Evolutionary conservation across 805 yeast genomes (phyloP).

Genomic region (Saccharomyces paradoxus): DNA sequence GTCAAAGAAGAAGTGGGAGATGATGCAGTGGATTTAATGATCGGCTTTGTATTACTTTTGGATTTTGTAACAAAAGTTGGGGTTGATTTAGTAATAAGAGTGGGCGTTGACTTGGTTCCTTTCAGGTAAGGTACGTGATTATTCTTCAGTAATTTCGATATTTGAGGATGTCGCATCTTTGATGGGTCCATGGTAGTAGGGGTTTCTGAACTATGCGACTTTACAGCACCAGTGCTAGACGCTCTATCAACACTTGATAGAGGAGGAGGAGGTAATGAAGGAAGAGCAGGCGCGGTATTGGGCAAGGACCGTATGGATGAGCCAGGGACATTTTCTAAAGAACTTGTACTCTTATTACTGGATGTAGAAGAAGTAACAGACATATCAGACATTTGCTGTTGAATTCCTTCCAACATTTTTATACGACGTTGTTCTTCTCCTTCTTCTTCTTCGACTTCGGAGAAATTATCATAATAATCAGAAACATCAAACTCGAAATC

Average conservation of each 20-base stretch:
- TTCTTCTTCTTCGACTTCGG: background rate
- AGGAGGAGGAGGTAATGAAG: background rate
- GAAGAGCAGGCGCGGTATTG: background rate
- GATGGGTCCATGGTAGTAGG: constrained; percentile 2
- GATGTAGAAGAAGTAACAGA: background rate
- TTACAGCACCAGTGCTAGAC: background rate
- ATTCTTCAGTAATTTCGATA: background rate
- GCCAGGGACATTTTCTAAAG: background rate
- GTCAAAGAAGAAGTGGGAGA: constrained; percentile 2
- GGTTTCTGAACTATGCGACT: constrained; percentile 5
- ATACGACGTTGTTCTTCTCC: background rate
- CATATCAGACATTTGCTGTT: constrained; percentile 2
- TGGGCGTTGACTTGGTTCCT: constrained; percentile 16
- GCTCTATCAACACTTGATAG: background rate
- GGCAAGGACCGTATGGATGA: background rate
- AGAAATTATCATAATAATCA: constrained; percentile 4
- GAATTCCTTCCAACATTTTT: background rate
- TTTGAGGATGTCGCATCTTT: background rate
- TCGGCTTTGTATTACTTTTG: background rate
- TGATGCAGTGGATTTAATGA: constrained; percentile 1
- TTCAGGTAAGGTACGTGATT: constrained; percentile 3
- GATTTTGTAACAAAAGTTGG: constrained; percentile 1
- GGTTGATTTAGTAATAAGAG: constrained; percentile 5
- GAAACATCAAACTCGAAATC: constrained; percentile 4
- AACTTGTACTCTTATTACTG: background rate